Evolutionary conservation across 345 rosid genomes (phyloP), one percentile per base, ranked within the genome.

Genomic region (Raphanus sativus): DNA sequence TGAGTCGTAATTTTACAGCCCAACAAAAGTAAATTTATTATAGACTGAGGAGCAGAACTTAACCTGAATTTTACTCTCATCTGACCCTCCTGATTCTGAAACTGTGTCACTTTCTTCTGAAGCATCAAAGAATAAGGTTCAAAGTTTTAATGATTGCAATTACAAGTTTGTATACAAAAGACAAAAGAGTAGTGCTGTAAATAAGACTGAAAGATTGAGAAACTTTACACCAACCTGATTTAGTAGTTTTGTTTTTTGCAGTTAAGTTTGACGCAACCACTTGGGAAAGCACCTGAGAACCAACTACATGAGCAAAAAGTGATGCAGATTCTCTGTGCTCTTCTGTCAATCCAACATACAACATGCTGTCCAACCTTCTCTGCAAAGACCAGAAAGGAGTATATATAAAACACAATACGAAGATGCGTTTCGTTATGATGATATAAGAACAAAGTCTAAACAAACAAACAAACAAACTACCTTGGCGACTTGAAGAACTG

Each of bases 321-420:
- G 91, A 86, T 70, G 99, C 99, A 75, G 99, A 92, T 82, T 95
- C 96, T 73, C 81, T 86, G 73, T 92, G 98, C 65, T 90, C 89
- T 85, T 94, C 97, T 6, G 99, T 95, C 56, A 95, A 86, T 65
- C 99, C 99, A 80, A 92, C 93, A 83, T 89, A 92, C 76, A 95
- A 76, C 99, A 95, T 95, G 80, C 77, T 81, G 80, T 92, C 94
- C 85, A 95, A 81, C 87, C 99, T 89, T 87, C 84, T 95, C 99
- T 95, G 94, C 91, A 90, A n/a, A 77, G 83, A 86, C 83, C 74
- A 64, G 77, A 77, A 87, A 24, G 8, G 8, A 84, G 84, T 83
- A 81, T 28, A 28, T 2, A 28, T 62, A 84, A 66, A 55, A 74
- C 73, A 52, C 5, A 56, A 58, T 34, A 29, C 21, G 48, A 70